phyloP scores from a whole-genome alignment of 1,284 basidiomycete species.

The Ustanciosporium gigantosporum region DNA sequence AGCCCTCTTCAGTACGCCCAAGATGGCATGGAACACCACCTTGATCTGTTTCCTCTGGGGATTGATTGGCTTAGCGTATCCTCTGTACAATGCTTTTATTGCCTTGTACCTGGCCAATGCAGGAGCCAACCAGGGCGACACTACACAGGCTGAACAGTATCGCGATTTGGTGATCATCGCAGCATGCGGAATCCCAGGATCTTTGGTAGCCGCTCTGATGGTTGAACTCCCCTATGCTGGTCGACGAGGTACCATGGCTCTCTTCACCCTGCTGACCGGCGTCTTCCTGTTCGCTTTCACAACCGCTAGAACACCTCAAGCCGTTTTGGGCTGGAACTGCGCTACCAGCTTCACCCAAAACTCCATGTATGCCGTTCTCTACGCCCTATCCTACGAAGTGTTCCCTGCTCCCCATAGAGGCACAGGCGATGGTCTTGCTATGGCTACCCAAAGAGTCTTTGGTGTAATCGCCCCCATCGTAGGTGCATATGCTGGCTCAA shows the following conservation, averaged over 20 bases:
- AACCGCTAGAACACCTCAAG: slow-evolving; percentile 68
- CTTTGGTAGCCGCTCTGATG: slow-evolving; percentile 66
- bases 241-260: slow-evolving; percentile 69
- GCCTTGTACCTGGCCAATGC: slow-evolving; percentile 67
- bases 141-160: slow-evolving; percentile 67
- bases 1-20: slow-evolving; percentile 69
- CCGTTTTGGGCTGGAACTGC: slow-evolving; percentile 74
- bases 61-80: slow-evolving; percentile 74
- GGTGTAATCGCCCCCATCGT: slow-evolving; percentile 73
- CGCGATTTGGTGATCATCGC: slow-evolving; percentile 67
- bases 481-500: slow-evolving; percentile 66
- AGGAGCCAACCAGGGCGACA: slow-evolving; percentile 61
- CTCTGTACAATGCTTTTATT: slow-evolving; percentile 72
- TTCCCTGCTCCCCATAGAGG: slow-evolving; percentile 74
- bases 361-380: slow-evolving; percentile 75
- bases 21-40: slow-evolving; percentile 69
- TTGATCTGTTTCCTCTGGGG: slow-evolving; percentile 70
- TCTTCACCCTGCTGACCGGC: slow-evolving; percentile 70
- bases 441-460: slow-evolving; percentile 69
- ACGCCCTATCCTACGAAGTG: slow-evolving; percentile 69
- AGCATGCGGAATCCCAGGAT: slow-evolving; percentile 70
- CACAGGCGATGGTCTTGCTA: slow-evolving; percentile 72
- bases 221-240: slow-evolving; percentile 71
- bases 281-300: slow-evolving; percentile 73
- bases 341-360: slow-evolving; percentile 67